Conservation (phyloP, 805 yeast species). For the Hanseniaspora lachancei region DNA sequence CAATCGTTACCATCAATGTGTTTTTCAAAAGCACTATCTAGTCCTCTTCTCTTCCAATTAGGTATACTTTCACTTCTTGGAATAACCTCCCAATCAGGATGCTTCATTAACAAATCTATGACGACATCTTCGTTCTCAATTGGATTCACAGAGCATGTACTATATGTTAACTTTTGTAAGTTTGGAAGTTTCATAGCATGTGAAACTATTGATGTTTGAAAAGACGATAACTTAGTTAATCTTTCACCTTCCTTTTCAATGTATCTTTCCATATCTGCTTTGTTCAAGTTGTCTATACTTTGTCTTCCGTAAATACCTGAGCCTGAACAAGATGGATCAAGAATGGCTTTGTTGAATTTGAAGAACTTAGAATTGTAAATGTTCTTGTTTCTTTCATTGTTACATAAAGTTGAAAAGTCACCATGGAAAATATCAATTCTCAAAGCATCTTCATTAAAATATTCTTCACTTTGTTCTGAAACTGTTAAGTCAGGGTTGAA, state of each 20-base stretch:
- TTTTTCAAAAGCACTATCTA: conserved; percentile 49
- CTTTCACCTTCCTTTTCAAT: conserved; percentile 20
- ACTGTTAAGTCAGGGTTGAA: conserved; percentile 17
- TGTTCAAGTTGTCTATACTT: conserved; percentile 33
- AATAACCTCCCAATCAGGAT: conserved; percentile 63
- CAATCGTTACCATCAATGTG: conserved; percentile 29
- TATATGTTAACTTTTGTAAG: conserved; percentile 70
- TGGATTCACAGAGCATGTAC: conserved; percentile 90
- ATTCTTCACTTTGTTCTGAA: conserved; percentile 8
- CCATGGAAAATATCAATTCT: conserved; percentile 37
- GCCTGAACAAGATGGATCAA: conserved; percentile 97
- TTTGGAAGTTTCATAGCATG: conserved; percentile 77
- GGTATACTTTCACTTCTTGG: conserved; percentile 57
- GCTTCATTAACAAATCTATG: conserved; percentile 52
- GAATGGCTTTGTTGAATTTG: conserved; percentile 49
- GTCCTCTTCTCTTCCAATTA: conserved; percentile 77
- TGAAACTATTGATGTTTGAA: conserved; percentile 75
- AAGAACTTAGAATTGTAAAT: conserved; percentile 22
- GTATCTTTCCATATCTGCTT: conserved; percentile 12
- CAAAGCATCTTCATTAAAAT: conserved; percentile 15
- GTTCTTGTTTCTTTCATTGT: conserved; percentile 31
- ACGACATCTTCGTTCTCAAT: conserved; percentile 93
- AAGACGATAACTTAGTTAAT: conserved; percentile 60
- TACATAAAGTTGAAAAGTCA: conserved; percentile 30
- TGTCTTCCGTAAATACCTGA: conserved; percentile 94